Percentiles rank a stretch among this genome's conserved stretches.
Evolutionary conservation across 2,329 filamentous ascomycete species (phyloP).

Genomic region (Botrytis byssoidea): DNA sequence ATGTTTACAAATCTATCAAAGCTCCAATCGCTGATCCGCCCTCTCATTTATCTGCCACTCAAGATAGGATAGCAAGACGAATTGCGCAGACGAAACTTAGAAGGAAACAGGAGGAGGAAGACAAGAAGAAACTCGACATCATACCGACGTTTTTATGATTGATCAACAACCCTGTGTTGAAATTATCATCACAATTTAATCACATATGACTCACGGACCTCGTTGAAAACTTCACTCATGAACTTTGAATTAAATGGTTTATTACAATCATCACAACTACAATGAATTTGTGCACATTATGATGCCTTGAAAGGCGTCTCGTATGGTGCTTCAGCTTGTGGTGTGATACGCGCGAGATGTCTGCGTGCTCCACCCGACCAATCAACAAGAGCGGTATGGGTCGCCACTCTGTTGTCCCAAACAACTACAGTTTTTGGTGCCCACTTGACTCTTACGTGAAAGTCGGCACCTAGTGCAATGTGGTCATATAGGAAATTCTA

Average conservation of each 20-base stretch:
- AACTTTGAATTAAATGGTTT: not conserved
- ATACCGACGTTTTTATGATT: constrained; percentile 34
- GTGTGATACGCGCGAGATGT: constrained; percentile 78
- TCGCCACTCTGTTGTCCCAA: constrained; percentile 81
- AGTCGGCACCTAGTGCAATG: constrained; percentile 67
- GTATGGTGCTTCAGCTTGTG: constrained; percentile 74
- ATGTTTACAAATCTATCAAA: not conserved
- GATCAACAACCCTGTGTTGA: not conserved
- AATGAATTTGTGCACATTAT: not conserved
- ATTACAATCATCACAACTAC: not conserved
- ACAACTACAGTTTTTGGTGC: constrained; percentile 76
- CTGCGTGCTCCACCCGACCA: constrained; percentile 77
- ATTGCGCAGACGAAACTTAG: constrained; percentile 27
- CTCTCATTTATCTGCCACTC: not conserved
- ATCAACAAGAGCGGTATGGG: constrained; percentile 76
- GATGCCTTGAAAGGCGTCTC: constrained; percentile 60
- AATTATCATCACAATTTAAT: not conserved
- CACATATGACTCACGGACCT: not conserved
- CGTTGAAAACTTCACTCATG: not conserved
- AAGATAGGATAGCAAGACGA: constrained; percentile 22
- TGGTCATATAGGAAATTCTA: constrained; percentile 78
- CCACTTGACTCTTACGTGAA: constrained; percentile 76
- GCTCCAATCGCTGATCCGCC: not conserved
- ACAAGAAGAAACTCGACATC: constrained; percentile 28
- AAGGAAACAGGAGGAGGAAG: constrained; percentile 29